Evolutionary conservation across 2,329 filamentous ascomycete species (phyloP), one percentile per base, ranked within the genome.

Genomic region (Hypoxylon sp.): DNA sequence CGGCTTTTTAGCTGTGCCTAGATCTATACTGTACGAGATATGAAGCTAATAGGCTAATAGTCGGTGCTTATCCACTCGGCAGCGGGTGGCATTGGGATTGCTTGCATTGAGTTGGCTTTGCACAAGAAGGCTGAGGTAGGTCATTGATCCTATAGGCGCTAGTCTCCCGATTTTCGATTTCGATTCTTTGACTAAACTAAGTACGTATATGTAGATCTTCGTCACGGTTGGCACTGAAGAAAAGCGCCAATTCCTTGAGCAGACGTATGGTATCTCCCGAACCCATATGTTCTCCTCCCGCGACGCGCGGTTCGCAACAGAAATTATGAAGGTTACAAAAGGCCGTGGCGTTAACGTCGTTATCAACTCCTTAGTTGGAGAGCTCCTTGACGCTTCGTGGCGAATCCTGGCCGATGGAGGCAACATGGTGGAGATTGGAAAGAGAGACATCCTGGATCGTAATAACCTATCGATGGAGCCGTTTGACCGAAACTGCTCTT

Each of bases 201-300:
- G 29, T 27, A 36, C 36, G 12, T 6, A 37, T 15, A 25, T 20
- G n/a, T 17, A 61, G 55, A 51, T 64, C 7, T 63, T 44, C 15
- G 55, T 55, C 2, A 63, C 62, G 0, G 62, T 62, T 1, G 51
- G 59, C 1, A 62, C 62, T 1, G 50, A 58, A 1, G 57, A 59
- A 26, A 62, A 63, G 30, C 42, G 57, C 1, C 13, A 68, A 2
- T 60, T 73, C 5, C 55, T 75, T 0, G 45, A 42, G 1, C 37
- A 55, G 0, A 51, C 42, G 0, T 73, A 60, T 30, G 60, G 61
- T 3, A 69, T 75, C 12, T 64, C 65, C 0, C 4, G 23, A 1
- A 47, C 55, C n/a, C 69, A 62, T 21, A 71, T 75, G 2, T 70
- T 74, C 50, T 63, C 54, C 1, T 69, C 65, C 1, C 63, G 67